These are phyloP conservation scores for Eucalyptus polybractea DNA, from an alignment of 345 rosid genomes.

Conservation along the genomic window DNA sequence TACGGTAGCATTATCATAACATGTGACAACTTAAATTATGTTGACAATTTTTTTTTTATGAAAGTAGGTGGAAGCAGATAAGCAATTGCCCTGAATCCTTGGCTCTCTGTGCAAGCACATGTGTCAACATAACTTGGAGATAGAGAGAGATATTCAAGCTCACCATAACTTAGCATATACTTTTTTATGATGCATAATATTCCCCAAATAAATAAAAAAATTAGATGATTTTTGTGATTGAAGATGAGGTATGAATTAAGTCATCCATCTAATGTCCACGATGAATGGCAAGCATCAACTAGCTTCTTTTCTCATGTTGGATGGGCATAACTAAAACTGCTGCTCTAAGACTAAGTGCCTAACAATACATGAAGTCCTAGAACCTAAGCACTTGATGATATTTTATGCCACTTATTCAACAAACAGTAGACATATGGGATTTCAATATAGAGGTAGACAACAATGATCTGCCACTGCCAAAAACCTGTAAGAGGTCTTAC, in stretches of 20 bases:
- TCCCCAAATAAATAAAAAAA: neutral
- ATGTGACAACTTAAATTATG: neutral
- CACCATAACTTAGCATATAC: neutral
- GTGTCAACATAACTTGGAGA: neutral
- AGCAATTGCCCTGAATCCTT: neutral
- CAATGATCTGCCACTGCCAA: neutral
- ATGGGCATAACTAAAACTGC: neutral
- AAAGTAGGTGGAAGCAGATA: neutral
- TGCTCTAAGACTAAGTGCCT: neutral
- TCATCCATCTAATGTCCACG: neutral
- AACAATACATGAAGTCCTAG: neutral
- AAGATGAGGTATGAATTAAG: neutral
- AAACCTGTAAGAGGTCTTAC: constrained; percentile 11
- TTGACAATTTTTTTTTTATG: neutral
- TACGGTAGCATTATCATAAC: neutral
- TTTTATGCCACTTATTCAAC: neutral
- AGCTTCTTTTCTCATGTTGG: neutral
- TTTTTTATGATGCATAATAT: neutral
- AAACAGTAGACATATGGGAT: neutral
- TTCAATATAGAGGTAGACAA: neutral
- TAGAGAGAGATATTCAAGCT: neutral
- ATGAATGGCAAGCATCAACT: neutral
- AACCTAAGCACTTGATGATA: neutral
- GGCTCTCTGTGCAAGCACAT: neutral
- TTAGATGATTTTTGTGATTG: neutral